Conservation (phyloP, 148 eudicot species). For the Rhododendron henanense region DNA sequence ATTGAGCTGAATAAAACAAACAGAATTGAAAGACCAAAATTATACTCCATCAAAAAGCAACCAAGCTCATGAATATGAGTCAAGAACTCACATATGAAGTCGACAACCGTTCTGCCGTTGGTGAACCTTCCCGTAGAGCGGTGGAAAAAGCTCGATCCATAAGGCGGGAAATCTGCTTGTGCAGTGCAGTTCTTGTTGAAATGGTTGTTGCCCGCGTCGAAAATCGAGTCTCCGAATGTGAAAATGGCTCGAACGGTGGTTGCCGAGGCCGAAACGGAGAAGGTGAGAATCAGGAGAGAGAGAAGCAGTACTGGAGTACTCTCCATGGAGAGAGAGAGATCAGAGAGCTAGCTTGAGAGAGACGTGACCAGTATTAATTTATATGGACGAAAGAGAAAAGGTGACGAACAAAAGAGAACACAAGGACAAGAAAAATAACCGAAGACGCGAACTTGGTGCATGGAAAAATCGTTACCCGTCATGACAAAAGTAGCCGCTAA, state of each 20-base stretch:
- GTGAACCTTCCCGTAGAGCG: constrained; percentile 62
- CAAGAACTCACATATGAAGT: constrained; percentile 43
- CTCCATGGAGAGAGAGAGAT: neutral
- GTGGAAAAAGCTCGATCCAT: constrained; percentile 49
- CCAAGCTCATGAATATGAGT: neutral
- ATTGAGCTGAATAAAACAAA: constrained; percentile 33
- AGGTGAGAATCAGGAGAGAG: constrained; percentile 15
- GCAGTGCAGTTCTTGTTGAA: constrained; percentile 41
- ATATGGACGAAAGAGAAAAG: neutral
- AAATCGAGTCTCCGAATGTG: constrained; percentile 54
- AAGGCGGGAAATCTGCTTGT: constrained; percentile 64
- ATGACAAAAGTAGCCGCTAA: neutral
- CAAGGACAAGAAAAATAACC: constrained; percentile 10
- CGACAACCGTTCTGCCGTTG: constrained; percentile 56
- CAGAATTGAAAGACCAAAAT: neutral
- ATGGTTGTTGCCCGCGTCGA: constrained; percentile 62
- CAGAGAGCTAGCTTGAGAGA: neutral
- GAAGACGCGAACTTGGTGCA: constrained; percentile 25
- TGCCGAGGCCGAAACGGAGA: constrained; percentile 5
- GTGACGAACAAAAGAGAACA: neutral
- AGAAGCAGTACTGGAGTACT: neutral
- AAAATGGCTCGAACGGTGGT: constrained; percentile 31
- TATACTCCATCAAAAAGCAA: neutral
- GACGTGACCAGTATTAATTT: neutral
- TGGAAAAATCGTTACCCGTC: neutral